Evolutionary conservation across 2,329 filamentous ascomycete species (phyloP).

Genomic region (Trichophyton simii): DNA sequence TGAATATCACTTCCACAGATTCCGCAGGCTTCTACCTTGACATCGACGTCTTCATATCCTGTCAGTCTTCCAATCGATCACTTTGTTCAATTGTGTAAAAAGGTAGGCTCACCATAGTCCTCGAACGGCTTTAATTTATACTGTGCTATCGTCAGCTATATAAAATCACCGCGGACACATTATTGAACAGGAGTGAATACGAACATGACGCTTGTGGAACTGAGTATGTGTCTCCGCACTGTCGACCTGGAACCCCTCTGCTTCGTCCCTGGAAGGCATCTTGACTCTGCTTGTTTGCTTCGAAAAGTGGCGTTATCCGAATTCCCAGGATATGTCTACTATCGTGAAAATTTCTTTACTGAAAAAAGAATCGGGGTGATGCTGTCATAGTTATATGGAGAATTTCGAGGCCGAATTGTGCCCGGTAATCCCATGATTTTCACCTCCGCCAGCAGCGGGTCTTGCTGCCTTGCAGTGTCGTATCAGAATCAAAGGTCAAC

Average conservation of each 20-base stretch:
- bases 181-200: constrained; percentile 10
- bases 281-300: constrained; percentile 5
- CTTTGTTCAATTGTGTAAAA: too few species aligned
- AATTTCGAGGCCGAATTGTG: neutral
- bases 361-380: neutral
- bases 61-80: neutral
- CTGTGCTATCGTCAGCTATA: constrained; percentile 27
- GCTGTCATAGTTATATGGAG: neutral
- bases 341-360: too few species aligned
- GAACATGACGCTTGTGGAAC: constrained; percentile 46
- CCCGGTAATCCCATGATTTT: neutral
- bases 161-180: neutral
- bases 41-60: constrained; percentile 49
- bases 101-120: constrained; percentile 43
- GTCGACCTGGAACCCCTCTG: constrained; percentile 40
- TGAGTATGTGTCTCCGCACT: constrained; percentile 54
- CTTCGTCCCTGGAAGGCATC: constrained; percentile 36
- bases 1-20: constrained; percentile 62
- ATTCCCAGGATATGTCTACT: too few species aligned
- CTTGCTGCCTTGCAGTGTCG: neutral
- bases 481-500: neutral
- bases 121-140: constrained; percentile 77
- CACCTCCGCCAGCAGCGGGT: neutral
- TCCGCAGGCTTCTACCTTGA: constrained; percentile 73
- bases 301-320: too few species aligned